Evolutionary conservation across 257 asterid species (phyloP).

Genomic region (Osmanthus fragrans): DNA sequence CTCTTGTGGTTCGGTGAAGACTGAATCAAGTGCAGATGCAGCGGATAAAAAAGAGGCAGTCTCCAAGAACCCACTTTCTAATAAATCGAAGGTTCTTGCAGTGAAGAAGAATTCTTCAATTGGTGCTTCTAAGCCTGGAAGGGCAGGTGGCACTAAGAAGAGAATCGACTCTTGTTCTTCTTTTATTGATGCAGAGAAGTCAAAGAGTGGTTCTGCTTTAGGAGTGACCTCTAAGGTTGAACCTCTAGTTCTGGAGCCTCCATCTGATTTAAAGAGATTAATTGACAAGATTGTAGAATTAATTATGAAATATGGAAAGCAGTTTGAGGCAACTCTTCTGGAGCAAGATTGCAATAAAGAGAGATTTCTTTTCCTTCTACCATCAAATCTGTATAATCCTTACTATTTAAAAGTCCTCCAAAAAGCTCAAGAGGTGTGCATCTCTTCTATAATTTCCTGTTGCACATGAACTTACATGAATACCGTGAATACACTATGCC

Average conservation of each 20-base stretch:
- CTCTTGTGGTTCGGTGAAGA: constrained; percentile 36
- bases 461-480: neutral
- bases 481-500: neutral
- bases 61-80: constrained; percentile 36
- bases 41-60: constrained; percentile 35
- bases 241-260: constrained; percentile 64
- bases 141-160: constrained; percentile 32
- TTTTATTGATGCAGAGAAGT: constrained; percentile 37
- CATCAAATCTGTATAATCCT: constrained; percentile 73
- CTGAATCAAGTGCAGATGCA: constrained; percentile 32
- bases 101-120: constrained; percentile 62
- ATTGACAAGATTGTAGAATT: constrained; percentile 78
- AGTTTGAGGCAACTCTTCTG: constrained; percentile 72
- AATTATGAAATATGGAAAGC: constrained; percentile 71
- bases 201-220: constrained; percentile 29
- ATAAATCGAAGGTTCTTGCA: constrained; percentile 45
- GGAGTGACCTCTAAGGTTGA: constrained; percentile 38
- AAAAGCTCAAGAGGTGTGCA: constrained; percentile 61
- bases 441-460: constrained; percentile 14
- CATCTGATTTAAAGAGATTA: constrained; percentile 67
- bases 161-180: constrained; percentile 39
- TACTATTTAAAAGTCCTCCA: constrained; percentile 69
- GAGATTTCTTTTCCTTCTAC: constrained; percentile 81
- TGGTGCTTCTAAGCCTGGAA: constrained; percentile 43
- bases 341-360: constrained; percentile 75